These are phyloP conservation scores for Dioszegia aurantiaca DNA, from an alignment of 768 basidiomycete genomes.

Conservation along the genomic window DNA sequence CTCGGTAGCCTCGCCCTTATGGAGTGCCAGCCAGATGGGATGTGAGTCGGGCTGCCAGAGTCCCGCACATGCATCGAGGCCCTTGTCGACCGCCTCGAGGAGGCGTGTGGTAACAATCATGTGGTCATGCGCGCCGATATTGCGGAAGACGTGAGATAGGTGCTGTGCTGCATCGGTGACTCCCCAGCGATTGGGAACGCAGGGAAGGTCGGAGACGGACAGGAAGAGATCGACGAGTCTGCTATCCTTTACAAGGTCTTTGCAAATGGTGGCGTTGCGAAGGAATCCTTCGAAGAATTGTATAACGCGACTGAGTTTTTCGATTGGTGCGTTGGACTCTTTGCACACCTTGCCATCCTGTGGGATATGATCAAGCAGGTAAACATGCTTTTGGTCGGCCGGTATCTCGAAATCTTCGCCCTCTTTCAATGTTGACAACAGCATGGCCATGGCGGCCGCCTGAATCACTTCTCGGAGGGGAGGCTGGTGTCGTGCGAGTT, in stretches of 20 bases:
- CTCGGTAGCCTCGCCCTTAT: constrained; percentile 56
- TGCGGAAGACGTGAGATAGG: constrained; percentile 74
- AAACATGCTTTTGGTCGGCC: background rate
- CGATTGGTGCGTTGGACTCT: constrained; percentile 16
- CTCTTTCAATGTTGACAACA: constrained; percentile 9
- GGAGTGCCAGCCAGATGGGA: constrained; percentile 16
- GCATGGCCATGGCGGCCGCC: constrained; percentile 62
- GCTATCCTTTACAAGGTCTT: constrained; percentile 60
- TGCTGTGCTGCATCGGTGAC: constrained; percentile 62
- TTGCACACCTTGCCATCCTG: background rate
- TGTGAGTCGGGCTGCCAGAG: constrained; percentile 1
- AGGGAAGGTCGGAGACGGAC: constrained; percentile 61
- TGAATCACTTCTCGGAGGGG: constrained; percentile 75
- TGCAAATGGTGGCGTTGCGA: constrained; percentile 83
- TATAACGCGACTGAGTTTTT: constrained; percentile 5
- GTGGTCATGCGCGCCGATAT: constrained; percentile 69
- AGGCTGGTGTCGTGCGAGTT: constrained; percentile 94
- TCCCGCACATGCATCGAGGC: background rate
- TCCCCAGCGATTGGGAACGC: constrained; percentile 83
- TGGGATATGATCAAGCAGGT: background rate
- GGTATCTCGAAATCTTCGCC: constrained; percentile 16
- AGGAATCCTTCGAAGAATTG: constrained; percentile 72
- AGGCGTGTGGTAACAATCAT: constrained; percentile 17
- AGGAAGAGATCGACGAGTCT: constrained; percentile 33
- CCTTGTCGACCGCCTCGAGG: constrained; percentile 4